Base-by-base conservation (phyloP, 2,329 filamentous ascomycete species). In the Fusarium siculi region DNA sequence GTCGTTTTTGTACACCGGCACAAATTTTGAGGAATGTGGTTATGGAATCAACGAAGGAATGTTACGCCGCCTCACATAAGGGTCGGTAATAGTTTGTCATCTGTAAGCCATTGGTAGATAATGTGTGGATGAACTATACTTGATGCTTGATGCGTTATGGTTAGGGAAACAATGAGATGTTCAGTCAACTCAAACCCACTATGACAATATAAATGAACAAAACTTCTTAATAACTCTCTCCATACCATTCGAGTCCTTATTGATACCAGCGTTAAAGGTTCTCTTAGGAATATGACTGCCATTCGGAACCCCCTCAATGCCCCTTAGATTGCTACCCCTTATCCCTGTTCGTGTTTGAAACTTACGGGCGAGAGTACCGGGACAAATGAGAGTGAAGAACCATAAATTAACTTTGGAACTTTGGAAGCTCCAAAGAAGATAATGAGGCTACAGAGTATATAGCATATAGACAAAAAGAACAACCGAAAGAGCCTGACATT, bases 11-110 rank as follows among this genome's bases (percentile, higher is more conserved):
- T 58, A 67, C 44, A 55, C 47, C 44, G 55, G 46, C 49, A 60
- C 60, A 46, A 44, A 47, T 50, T 61, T 36, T 37, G 47, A 39
- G 60, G 46, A 50, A 63, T 49, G 43, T 53, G 52, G 61, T 54
- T 47, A 77, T n/a, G 57, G 66, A 59, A 70, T 43, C 53, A 42
- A 76, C n/a, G 71, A 76, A 52, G 50, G 56, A 59, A 74, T 68
- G 63, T 63, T 70, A 63, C 66, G 60, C 62, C 60, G 40, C 44
- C 53, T 59, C 61, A 25, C 44, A 52, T 49, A 56, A 59, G 58
- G 72, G 54, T 64, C 61, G 64, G 58, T 55, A 52, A 64, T 63
- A 68, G 63, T 67, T 49, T 72, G 59, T 66, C 67, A 66, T 72
- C 63, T 64, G 55, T 47, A 21, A 67, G 43, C 69, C 52, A 53